A percentile compares a stretch with the other conserved stretches of the same genome.
Conservation (phyloP, 257 asterid species). For the Nicotiana tomentosiformis region DNA sequence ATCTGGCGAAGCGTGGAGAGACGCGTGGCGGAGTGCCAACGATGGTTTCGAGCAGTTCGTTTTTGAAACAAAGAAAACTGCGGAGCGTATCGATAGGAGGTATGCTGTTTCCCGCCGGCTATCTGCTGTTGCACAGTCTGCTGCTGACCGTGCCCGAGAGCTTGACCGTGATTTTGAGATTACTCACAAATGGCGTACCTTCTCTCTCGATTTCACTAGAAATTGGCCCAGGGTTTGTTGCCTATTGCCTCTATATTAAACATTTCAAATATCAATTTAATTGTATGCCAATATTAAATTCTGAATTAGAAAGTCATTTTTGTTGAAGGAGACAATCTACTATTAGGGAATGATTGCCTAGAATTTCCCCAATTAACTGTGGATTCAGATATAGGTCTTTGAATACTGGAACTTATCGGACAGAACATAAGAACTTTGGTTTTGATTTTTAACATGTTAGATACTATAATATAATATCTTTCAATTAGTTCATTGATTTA, state of each 20-base stretch:
- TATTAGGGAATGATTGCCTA: not conserved
- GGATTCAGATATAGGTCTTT: not conserved
- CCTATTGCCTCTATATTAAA: not conserved
- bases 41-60: slow-evolving; percentile 74
- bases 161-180: slow-evolving; percentile 75
- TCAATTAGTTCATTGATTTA: not conserved
- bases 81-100: slow-evolving; percentile 74
- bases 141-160: slow-evolving; percentile 68
- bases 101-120: slow-evolving; percentile 54
- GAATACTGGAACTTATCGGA: not conserved
- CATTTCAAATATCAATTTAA: no score
- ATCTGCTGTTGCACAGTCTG: slow-evolving; percentile 51
- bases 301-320: not conserved
- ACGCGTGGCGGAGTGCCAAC: slow-evolving; percentile 75
- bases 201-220: slow-evolving; percentile 58
- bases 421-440: not conserved
- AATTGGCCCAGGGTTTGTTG: slow-evolving; percentile 74
- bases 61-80: slow-evolving; percentile 78
- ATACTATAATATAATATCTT: not conserved
- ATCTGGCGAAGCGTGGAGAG: slow-evolving; percentile 80
- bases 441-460: not conserved
- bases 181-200: slow-evolving; percentile 65
- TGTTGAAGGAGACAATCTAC: not conserved
- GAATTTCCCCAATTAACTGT: not conserved
- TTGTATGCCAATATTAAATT: not conserved